These are phyloP conservation scores for Suillus luteus DNA, from an alignment of 768 basidiomycete genomes.

Conservation along the genomic window DNA sequence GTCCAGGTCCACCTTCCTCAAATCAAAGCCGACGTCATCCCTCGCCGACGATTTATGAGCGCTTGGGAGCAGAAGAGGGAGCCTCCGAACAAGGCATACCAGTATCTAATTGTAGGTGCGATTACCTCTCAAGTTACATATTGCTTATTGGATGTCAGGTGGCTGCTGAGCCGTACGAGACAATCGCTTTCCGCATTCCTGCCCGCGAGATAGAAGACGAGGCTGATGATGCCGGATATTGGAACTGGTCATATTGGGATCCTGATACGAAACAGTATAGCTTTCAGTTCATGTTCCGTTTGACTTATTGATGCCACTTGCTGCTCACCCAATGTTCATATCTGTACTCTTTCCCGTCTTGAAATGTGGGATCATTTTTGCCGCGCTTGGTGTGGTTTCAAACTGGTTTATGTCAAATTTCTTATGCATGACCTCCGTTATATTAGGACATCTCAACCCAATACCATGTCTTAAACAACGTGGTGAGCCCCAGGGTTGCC, in stretches of 20 bases:
- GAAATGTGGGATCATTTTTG: conserved; percentile 3
- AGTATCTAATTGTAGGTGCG: conserved; percentile 91
- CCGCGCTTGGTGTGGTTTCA: background rate
- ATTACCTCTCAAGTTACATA: conserved; percentile 4
- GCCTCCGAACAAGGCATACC: conserved; percentile 94
- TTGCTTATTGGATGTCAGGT: conserved; percentile 60
- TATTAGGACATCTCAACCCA: conserved; percentile 17
- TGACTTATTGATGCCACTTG: conserved; percentile 37
- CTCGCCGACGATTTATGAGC: conserved; percentile 93
- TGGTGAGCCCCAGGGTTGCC: background rate
- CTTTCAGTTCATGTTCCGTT: conserved; percentile 96
- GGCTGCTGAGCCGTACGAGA: conserved; percentile 99
- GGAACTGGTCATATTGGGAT: conserved; percentile 99
- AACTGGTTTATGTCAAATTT: background rate
- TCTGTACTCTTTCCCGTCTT: background rate
- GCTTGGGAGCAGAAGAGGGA: conserved; percentile 98
- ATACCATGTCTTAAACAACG: conserved; percentile 19
- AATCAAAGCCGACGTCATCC: conserved; percentile 84
- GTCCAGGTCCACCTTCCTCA: conserved; percentile 97
- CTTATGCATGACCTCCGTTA: background rate
- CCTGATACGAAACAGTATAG: conserved; percentile 98
- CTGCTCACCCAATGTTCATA: background rate
- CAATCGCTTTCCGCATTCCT: conserved; percentile 97
- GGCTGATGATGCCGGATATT: conserved; percentile 84
- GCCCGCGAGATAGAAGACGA: conserved; percentile 97